phyloP scores from a whole-genome alignment of 495 filamentous ascomycete genomes.

The Aspergillus sparsus region DNA sequence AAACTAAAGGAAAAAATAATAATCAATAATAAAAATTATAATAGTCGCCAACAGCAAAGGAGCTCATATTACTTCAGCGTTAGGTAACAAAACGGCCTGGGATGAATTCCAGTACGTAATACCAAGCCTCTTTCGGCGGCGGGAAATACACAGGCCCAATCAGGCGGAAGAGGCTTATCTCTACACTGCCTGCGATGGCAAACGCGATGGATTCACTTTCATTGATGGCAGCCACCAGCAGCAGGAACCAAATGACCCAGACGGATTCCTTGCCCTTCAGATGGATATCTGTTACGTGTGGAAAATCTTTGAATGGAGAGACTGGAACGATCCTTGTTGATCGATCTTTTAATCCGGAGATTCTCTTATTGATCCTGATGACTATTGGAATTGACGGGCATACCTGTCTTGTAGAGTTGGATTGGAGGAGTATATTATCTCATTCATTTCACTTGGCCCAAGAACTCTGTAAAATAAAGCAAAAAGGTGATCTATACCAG shows the following conservation, averaged over 20 bases:
- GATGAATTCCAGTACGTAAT: conserved; percentile 32
- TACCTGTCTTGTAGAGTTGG: neutral
- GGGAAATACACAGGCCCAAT: conserved; percentile 25
- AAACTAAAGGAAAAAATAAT: neutral
- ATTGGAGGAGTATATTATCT: conserved; percentile 3
- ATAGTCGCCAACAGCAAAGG: no score
- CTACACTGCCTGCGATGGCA: conserved; percentile 3
- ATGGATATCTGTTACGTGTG: conserved; percentile 34
- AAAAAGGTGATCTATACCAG: no score
- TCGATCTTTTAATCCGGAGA: conserved; percentile 20
- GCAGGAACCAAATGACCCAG: conserved; percentile 13
- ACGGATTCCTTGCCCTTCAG: conserved; percentile 3
- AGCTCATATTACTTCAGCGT: conserved; percentile 12
- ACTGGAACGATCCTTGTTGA: conserved; percentile 17
- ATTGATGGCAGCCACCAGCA: conserved; percentile 7
- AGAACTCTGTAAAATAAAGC: neutral
- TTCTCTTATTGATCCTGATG: conserved; percentile 29
- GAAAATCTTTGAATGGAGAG: conserved; percentile 26
- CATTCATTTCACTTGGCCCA: neutral
- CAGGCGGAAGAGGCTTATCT: conserved; percentile 29
- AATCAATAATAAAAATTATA: conserved; percentile 2
- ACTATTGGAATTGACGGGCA: conserved; percentile 9
- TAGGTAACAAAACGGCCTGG: conserved; percentile 11
- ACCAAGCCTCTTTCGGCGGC: conserved; percentile 23
- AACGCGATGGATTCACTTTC: conserved; percentile 11